Conservation (phyloP, 2,329 filamentous ascomycete species). For the Aspergillus tanneri region DNA sequence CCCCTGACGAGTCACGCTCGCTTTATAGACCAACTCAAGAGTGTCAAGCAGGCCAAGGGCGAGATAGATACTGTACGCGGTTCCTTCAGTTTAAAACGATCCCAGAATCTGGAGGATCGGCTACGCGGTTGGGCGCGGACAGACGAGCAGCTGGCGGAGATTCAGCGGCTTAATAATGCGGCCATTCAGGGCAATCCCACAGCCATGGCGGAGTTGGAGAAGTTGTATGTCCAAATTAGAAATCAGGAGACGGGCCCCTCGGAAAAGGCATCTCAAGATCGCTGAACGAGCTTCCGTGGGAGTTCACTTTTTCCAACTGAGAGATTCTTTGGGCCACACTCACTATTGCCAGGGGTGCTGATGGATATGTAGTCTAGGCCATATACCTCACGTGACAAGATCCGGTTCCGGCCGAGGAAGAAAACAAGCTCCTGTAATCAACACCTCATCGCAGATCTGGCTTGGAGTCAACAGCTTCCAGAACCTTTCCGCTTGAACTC, state of each 20-base stretch:
- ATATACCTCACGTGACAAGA: background rate
- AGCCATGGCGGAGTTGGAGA: constrained; percentile 37
- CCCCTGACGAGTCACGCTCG: constrained; percentile 45
- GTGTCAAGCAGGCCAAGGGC: constrained; percentile 62
- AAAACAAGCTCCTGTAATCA: background rate
- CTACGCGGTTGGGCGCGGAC: constrained; percentile 40
- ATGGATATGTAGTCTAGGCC: no score
- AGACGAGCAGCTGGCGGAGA: constrained; percentile 37
- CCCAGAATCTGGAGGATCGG: constrained; percentile 32
- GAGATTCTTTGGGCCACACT: background rate
- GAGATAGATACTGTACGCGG: constrained; percentile 66
- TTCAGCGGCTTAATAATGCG: constrained; percentile 38
- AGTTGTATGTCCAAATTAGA: constrained; percentile 35
- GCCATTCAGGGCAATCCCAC: constrained; percentile 38
- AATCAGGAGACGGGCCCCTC: constrained; percentile 11
- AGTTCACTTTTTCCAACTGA: background rate
- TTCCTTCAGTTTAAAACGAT: constrained; percentile 50
- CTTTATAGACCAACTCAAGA: constrained; percentile 66
- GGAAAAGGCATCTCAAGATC: constrained; percentile 11
- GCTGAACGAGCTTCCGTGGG: constrained; percentile 1
- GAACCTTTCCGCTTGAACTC: background rate
- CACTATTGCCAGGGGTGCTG: no score
- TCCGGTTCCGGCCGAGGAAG: background rate
- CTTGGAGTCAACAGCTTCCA: background rate
- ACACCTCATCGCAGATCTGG: background rate